Base-by-base conservation (phyloP, 306 rosid genomes). In the Cajanus cajan region DNA sequence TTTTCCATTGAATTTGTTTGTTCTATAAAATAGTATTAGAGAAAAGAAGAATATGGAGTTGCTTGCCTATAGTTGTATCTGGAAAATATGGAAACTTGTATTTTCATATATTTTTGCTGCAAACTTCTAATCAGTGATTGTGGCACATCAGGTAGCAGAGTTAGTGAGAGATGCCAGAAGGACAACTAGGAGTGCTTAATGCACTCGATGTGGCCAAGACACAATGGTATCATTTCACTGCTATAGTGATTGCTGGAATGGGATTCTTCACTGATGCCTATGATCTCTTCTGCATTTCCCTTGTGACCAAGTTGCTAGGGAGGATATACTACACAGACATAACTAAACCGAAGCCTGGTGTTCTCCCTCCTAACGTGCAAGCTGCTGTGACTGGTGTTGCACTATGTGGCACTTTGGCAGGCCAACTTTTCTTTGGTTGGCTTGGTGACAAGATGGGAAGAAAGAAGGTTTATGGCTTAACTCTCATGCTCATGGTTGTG, bases 401-500 rank as follows among this genome's bases (percentile, higher is more conserved):
- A 1, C 87, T 94, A 0, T 75, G 82, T 5, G 98, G 98, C 2
- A 94, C 98, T 12, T 67, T 94, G 13, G 72, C 89, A 0, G 97
- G 98, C 19, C 98, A 94, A 54, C 92, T 94, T 57, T 94, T 94
- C 80, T 94, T 94, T n/a, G 98, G 98, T 4, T 94, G 98, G 98
- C 94, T 94, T 0, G 96, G 98, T 3, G 98, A 94, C 87, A 94
- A 92, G 68, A 0, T 92, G 76, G 98, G 98, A 2, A 83, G 98
- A 13, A 94, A 94, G 36, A 87, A 12, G 58, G 96, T 94, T 14
- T 94, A 94, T 44, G 97, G 98, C 0, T 0, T 94, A 13, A 94
- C 97, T 2, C 91, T 92, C 15, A 28, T 92, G 71, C 86, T 92
- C 39, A 94, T 94, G 98, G 90, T 94, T 2, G 3, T 84, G 0